These are phyloP conservation scores for Neonectria hederae DNA, from an alignment of 2,329 filamentous ascomycete species.

Conservation along the genomic window DNA sequence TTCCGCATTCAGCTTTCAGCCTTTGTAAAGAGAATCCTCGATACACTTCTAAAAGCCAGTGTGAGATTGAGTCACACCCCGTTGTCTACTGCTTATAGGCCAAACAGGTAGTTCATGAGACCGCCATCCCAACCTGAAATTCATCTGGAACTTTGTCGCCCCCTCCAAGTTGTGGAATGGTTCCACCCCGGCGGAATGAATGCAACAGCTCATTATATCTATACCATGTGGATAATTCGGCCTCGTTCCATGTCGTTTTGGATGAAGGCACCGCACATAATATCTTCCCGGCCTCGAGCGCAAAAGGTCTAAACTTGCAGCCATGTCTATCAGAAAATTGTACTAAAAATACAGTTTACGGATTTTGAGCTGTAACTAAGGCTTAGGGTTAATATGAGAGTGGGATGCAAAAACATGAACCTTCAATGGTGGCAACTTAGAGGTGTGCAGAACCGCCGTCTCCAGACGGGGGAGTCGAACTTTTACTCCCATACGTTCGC, in stretches of 20 bases:
- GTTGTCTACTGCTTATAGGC: background rate
- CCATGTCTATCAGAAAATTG: no score
- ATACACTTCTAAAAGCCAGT: background rate
- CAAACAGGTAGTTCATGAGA: background rate
- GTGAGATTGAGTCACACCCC: background rate
- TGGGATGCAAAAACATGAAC: no score
- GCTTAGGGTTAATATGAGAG: no score
- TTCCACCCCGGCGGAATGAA: background rate
- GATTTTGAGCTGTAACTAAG: no score
- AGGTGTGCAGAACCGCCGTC: background rate
- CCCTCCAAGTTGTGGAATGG: background rate
- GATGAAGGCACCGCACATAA: background rate
- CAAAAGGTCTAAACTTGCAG: no score
- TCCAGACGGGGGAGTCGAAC: background rate
- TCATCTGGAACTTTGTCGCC: background rate
- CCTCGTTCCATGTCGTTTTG: no score
- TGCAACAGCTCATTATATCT: background rate
- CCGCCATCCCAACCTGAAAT: background rate
- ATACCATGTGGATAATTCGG: no score
- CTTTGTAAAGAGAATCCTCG: background rate
- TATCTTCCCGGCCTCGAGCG: background rate
- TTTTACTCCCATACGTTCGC: background rate
- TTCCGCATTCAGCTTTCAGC: background rate
- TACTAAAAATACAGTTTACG: no score
- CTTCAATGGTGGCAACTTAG: background rate